A percentile compares a stretch with the other conserved stretches of the same genome.
Conservation (phyloP, 2,329 filamentous ascomycete genomes). For the Tolypocladium ovalisporum region DNA sequence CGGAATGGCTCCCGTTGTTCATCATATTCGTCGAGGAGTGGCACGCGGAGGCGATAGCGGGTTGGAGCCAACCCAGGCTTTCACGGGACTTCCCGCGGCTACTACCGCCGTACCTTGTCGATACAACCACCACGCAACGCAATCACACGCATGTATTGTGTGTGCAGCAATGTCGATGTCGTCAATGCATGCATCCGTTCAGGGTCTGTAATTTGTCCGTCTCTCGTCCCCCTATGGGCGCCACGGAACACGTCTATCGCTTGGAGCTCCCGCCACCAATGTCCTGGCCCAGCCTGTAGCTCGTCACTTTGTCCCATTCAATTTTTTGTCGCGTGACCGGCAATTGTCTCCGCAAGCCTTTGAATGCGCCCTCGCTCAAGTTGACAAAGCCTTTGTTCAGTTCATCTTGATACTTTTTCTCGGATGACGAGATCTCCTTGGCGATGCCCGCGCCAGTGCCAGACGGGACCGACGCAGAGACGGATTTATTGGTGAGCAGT, state of each 20-base stretch:
- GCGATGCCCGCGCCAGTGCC: conserved; percentile 58
- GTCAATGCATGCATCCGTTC: not conserved
- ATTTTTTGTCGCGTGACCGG: conserved; percentile 97
- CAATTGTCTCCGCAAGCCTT: conserved; percentile 80
- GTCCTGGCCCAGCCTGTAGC: conserved; percentile 76
- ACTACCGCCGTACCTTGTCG: not conserved
- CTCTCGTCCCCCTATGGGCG: not conserved
- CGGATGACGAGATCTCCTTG: conserved; percentile 64
- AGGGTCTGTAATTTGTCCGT: not conserved
- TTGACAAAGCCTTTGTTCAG: conserved; percentile 82
- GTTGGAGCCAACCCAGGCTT: not conserved
- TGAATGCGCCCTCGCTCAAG: conserved; percentile 91
- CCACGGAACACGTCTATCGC: conserved; percentile 25
- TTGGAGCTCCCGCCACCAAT: conserved; percentile 58
- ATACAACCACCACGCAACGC: not conserved
- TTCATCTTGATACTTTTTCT: conserved; percentile 95
- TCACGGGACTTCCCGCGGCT: not conserved
- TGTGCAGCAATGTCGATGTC: not conserved
- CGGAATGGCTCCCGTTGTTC: not conserved
- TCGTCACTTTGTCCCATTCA: conserved; percentile 97
- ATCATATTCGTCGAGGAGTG: not conserved
- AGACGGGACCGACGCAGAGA: conserved; percentile 50
- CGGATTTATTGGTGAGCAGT: conserved; percentile 74
- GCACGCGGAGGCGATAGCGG: not conserved
- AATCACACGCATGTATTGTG: not conserved